phyloP scores from a whole-genome alignment of 1,284 basidiomycete species.

The Ustanciosporium gigantosporum region DNA sequence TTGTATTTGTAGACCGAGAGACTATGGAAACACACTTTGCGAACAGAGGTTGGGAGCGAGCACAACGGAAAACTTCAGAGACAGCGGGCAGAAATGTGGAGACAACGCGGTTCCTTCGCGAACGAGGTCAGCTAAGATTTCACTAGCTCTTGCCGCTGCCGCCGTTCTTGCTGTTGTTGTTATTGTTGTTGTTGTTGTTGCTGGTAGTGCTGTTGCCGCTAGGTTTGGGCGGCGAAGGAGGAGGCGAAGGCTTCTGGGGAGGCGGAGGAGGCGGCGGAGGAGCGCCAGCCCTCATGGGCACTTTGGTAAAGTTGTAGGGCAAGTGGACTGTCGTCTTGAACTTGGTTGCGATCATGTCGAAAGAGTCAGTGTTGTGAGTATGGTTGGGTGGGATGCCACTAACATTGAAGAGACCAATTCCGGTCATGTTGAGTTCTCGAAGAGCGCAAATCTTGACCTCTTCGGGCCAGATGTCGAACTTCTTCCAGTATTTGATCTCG shows the following conservation, averaged over 20 bases:
- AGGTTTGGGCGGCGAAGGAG: not conserved
- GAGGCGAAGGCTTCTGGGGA: not conserved
- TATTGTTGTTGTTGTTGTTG: not conserved
- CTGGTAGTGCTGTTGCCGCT: not conserved
- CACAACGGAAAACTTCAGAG: too few relatives aligned
- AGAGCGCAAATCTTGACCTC: constrained; percentile 15
- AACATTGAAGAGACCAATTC: constrained; percentile 19
- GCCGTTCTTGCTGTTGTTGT: not conserved
- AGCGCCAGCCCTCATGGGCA: constrained; percentile 19
- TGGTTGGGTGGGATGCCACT: constrained; percentile 24
- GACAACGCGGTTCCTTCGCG: too few relatives aligned
- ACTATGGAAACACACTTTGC: too few relatives aligned
- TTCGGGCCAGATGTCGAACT: constrained; percentile 3
- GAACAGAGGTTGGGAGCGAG: too few relatives aligned
- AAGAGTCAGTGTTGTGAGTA: constrained; percentile 7
- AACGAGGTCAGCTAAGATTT: too few relatives aligned
- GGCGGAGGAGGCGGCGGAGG: constrained; percentile 18
- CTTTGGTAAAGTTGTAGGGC: constrained; percentile 11
- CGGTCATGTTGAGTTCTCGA: constrained; percentile 3
- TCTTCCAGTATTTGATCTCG: constrained; percentile 4
- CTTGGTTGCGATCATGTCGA: constrained; percentile 6
- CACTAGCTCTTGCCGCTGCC: not conserved
- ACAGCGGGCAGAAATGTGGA: too few relatives aligned
- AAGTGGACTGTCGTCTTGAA: constrained; percentile 19
- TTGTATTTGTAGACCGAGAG: too few relatives aligned